phyloP scores from a whole-genome alignment of 768 basidiomycete genomes.

The Tubosaeta sp. region DNA sequence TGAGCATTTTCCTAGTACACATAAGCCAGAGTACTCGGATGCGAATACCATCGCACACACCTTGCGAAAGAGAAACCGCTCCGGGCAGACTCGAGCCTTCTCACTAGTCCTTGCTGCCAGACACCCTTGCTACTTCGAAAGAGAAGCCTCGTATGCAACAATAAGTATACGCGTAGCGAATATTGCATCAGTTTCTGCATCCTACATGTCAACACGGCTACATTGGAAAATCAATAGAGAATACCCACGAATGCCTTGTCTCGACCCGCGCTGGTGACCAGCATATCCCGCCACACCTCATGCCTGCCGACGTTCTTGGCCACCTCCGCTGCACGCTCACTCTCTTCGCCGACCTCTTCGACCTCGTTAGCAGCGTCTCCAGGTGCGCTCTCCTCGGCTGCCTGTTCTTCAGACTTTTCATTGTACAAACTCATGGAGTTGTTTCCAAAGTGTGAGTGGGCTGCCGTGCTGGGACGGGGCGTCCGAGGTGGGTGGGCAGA shows the following conservation, averaged over 20 bases:
- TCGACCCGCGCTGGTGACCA: constrained; percentile 72
- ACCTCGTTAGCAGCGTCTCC: constrained; percentile 27
- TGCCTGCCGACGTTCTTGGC: constrained; percentile 50
- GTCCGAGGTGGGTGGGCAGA: constrained; percentile 78
- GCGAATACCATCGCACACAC: constrained; percentile 34
- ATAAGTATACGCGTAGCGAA: constrained; percentile 66
- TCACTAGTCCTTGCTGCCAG: constrained; percentile 56
- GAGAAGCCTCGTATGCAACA: constrained; percentile 59
- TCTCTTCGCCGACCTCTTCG: constrained; percentile 48
- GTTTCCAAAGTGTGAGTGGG: constrained; percentile 24
- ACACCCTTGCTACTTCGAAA: constrained; percentile 39
- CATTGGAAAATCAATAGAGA: not conserved
- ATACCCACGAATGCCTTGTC: constrained; percentile 80
- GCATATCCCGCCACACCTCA: constrained; percentile 78
- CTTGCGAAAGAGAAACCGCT: constrained; percentile 73
- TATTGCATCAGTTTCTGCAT: constrained; percentile 84
- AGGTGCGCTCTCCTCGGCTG: constrained; percentile 11
- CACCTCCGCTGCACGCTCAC: constrained; percentile 40
- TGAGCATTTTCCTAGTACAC: constrained; percentile 61
- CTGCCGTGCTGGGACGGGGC: constrained; percentile 40
- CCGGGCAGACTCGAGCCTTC: constrained; percentile 48
- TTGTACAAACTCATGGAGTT: constrained; percentile 35
- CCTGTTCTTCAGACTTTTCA: constrained; percentile 37
- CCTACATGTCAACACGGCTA: not conserved
- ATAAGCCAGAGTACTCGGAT: constrained; percentile 2